phyloP scores from a whole-genome alignment of 768 basidiomycete species.

The Phanerochaete sordida region DNA sequence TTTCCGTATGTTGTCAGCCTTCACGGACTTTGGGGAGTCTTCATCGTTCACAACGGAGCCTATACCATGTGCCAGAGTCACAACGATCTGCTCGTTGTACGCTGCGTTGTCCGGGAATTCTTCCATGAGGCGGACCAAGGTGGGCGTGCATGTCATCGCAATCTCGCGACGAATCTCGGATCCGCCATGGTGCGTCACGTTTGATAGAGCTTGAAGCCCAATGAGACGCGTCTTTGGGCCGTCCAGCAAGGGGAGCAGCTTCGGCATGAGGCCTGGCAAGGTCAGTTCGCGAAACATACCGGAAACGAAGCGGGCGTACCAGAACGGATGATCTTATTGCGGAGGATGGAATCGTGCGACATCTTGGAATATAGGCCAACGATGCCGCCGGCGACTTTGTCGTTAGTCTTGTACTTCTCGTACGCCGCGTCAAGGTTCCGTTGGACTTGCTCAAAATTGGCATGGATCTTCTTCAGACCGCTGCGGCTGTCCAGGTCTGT shows the following conservation, averaged over 20 bases:
- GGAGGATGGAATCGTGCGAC: constrained; percentile 55
- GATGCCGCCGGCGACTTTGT: constrained; percentile 51
- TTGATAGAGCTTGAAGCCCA: constrained; percentile 52
- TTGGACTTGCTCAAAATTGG: constrained; percentile 52
- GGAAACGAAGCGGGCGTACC: constrained; percentile 31
- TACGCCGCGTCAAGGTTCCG: constrained; percentile 48
- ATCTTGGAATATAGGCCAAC: constrained; percentile 62
- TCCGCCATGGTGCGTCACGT: constrained; percentile 62
- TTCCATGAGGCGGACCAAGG: constrained; percentile 43
- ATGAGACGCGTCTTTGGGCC: constrained; percentile 45
- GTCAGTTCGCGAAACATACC: not conserved
- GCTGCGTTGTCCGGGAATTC: constrained; percentile 48
- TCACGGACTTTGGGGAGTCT: constrained; percentile 32
- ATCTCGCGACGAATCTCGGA: constrained; percentile 45
- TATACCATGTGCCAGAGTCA: constrained; percentile 50
- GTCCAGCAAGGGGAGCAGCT: constrained; percentile 52
- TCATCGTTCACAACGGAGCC: constrained; percentile 40
- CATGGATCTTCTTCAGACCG: constrained; percentile 62
- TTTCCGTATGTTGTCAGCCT: constrained; percentile 33
- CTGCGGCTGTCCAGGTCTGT: constrained; percentile 52
- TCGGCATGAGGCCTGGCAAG: constrained; percentile 48
- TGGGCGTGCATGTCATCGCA: constrained; percentile 34
- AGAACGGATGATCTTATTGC: constrained; percentile 56
- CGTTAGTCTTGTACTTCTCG: constrained; percentile 36
- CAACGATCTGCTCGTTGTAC: constrained; percentile 47